Evolutionary conservation across 2,329 filamentous ascomycete genomes (phyloP), one percentile per base, ranked within the genome.

Genomic region (Annulohypoxylon truncatum): DNA sequence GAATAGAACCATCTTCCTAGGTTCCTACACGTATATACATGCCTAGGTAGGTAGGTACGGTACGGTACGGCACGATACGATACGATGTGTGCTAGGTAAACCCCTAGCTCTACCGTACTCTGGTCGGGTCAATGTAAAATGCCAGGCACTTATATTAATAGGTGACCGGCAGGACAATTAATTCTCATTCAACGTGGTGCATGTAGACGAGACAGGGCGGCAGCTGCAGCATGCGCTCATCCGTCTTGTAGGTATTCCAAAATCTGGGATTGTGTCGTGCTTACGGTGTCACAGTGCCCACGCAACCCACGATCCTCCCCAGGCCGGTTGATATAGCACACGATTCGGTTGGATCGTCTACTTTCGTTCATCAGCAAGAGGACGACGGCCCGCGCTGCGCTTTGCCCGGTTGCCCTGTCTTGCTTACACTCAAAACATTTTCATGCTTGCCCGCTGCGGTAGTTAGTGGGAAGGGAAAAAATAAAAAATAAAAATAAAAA

Each of bases 211-310:
- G 64, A 67, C 64, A 65, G 47, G 58, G 67, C 53, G 42, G 53
- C 51, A 67, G 61, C 61, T 62, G 67, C 64, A 69, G 57, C 50
- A 65, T 67, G 64, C 61, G 63, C 58, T 63, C 67, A 62, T 54
- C 64, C 67, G 67, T 61, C 29, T 56, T 26, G 53, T 63, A 66
- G 46, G 50, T 54, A 68, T 63, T 67, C 67, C 65, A 68, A 65
- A 70, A 70, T 67, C 65, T 67, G 56, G 61, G 64, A 70, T 66
- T 66, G 67, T 66, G 64, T 70, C 59, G 67, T 68, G 67, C 61
- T 68, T 67, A 67, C 64, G 56, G 62, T 66, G 64, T 59, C 47
- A 69, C 67, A 62, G 52, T 57, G 54, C 53, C 56, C 48, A 64
- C 63, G 53, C 60, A 44, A 47, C 53, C 56, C 48, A 64, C 63